Evolutionary conservation across 2,329 filamentous ascomycete species (phyloP).

Genomic region (Chaetomiaceae sp.): DNA sequence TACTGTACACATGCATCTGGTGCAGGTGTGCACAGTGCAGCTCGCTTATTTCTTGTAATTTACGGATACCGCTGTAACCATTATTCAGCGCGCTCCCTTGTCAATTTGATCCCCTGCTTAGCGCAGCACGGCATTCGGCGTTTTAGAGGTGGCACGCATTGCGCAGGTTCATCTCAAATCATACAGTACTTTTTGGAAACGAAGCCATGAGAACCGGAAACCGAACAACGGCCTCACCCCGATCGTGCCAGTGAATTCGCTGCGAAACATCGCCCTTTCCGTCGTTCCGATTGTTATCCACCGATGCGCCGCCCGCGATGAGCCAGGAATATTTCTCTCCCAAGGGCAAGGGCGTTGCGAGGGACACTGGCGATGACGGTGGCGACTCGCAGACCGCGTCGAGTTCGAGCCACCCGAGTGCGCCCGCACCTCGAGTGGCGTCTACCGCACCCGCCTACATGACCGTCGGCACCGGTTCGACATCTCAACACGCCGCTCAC

Average conservation of each 20-base stretch:
- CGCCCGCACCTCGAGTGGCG: conserved; percentile 10
- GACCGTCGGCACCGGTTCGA: conserved; percentile 78
- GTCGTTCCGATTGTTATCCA: not conserved
- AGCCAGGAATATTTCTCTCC: conserved; percentile 53
- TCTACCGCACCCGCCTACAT: conserved; percentile 51
- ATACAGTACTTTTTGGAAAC: no score
- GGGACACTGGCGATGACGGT: conserved; percentile 26
- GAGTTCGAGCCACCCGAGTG: conserved; percentile 18
- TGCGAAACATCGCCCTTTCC: not conserved
- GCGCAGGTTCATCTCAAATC: conserved; percentile 10
- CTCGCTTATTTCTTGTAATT: no score
- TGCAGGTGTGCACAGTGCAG: no score
- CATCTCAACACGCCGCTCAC: conserved; percentile 73
- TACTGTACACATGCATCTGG: no score
- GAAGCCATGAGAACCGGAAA: conserved; percentile 6
- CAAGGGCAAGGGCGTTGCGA: conserved; percentile 46
- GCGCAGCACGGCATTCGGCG: no score
- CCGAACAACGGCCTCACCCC: not conserved
- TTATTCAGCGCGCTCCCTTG: no score
- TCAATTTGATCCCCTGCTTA: no score
- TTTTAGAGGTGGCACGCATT: no score
- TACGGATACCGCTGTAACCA: no score
- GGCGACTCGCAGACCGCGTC: conserved; percentile 16
- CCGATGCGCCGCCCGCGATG: conserved; percentile 35
- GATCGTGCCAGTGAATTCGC: conserved; percentile 7